A percentile compares a stretch with the other conserved stretches of the same genome.
Evolutionary conservation across 208 protist species (phyloP).

Genomic region (Leishmania amazonensis): DNA sequence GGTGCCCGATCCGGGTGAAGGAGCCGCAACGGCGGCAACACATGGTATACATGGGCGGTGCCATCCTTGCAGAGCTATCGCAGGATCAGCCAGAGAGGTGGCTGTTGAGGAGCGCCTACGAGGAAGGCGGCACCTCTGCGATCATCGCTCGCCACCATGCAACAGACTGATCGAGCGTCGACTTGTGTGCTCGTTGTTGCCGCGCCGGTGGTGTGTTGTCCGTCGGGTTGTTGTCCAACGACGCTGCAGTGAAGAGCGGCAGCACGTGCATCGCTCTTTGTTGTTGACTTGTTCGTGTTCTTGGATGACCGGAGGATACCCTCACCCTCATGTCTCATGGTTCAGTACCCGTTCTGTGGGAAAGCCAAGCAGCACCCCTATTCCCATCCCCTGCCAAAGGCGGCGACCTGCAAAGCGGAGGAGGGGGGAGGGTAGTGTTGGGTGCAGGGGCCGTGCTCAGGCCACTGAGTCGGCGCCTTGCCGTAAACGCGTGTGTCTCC

Average conservation of each 20-base stretch:
- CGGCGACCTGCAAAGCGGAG: too few relatives aligned
- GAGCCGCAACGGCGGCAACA: constrained; percentile 97
- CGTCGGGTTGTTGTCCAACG: neutral
- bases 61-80: constrained; percentile 96
- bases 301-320: neutral
- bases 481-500: neutral
- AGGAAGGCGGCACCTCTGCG: constrained; percentile 16
- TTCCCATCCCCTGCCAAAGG: neutral
- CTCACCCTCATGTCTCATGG: neutral
- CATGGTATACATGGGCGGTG: constrained; percentile 98
- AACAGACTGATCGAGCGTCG: neutral
- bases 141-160: constrained; percentile 9
- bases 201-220: neutral
- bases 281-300: neutral
- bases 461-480: neutral
- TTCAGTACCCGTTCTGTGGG: neutral
- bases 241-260: neutral
- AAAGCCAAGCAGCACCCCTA: neutral
- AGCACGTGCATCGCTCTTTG: neutral
- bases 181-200: neutral
- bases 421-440: neutral
- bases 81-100: constrained; percentile 74
- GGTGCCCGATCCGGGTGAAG: constrained; percentile 94
- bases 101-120: constrained; percentile 37
- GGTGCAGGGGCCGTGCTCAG: neutral